A percentile compares a stretch with the other conserved stretches of the same genome.
These are phyloP conservation scores for Pyropia yezoensis DNA, from an alignment of 23 red algal species.

Conservation along the genomic window DNA sequence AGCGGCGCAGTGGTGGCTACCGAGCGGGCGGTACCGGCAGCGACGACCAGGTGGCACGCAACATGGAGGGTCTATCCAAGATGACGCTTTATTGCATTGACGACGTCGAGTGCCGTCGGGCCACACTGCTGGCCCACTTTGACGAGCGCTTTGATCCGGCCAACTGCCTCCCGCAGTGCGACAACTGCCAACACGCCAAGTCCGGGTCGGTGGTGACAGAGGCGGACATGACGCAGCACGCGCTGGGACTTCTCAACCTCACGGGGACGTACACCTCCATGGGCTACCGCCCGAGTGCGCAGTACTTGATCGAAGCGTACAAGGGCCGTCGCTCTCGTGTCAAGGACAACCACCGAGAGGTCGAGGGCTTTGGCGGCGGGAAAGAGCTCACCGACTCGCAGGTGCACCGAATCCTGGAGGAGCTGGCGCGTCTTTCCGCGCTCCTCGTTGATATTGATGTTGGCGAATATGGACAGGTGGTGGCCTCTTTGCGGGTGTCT, in stretches of 20 bases:
- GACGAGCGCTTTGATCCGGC: slow-evolving; percentile 75
- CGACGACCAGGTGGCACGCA: slow-evolving; percentile 53
- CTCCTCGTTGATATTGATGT: slow-evolving; percentile 17
- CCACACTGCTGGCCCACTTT: slow-evolving; percentile 76
- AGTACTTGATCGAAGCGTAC: slow-evolving; percentile 17
- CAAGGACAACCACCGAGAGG: slow-evolving; percentile 1
- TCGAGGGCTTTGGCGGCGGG: slow-evolving; percentile 7
- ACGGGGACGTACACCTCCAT: background rate
- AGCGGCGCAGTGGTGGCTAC: background rate
- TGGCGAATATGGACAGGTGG: slow-evolving; percentile 27
- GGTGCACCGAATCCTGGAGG: slow-evolving; percentile 17
- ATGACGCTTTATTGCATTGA: slow-evolving; percentile 91
- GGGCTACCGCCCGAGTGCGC: slow-evolving; percentile 3
- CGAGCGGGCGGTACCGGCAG: slow-evolving; percentile 23
- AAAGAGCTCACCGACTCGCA: slow-evolving; percentile 11
- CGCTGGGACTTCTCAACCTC: slow-evolving; percentile 1
- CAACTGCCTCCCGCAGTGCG: slow-evolving; percentile 74
- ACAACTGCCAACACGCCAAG: slow-evolving; percentile 72
- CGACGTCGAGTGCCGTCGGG: slow-evolving; percentile 76
- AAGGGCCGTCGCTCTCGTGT: slow-evolving; percentile 2
- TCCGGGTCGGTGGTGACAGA: slow-evolving; percentile 7
- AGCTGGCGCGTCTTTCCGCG: slow-evolving; percentile 3
- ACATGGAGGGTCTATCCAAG: slow-evolving; percentile 68
- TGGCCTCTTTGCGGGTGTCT: slow-evolving; percentile 4
- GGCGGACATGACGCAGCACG: slow-evolving; percentile 32